A percentile compares a stretch with the other conserved stretches of the same genome.
These are phyloP conservation scores for Pleurostoma richardsiae DNA, from an alignment of 2,329 filamentous ascomycete genomes.

Conservation along the genomic window DNA sequence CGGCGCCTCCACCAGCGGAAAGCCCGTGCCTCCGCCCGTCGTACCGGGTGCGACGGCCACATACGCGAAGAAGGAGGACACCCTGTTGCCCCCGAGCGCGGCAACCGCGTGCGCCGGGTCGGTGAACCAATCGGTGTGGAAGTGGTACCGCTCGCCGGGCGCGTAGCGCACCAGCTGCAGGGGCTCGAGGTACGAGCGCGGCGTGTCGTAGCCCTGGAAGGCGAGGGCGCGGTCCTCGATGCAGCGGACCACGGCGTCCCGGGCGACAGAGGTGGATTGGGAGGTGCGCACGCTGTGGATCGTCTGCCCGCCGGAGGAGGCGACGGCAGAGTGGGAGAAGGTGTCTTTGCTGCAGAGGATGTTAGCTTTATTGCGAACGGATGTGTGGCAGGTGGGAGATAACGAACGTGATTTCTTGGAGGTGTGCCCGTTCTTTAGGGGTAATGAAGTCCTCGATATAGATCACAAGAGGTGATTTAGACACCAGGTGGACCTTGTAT, in stretches of 20 bases:
- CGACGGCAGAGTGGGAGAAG: conserved; percentile 28
- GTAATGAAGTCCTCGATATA: conserved; percentile 32
- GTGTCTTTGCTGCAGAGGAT: conserved; percentile 22
- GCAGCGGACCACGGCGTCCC: conserved; percentile 27
- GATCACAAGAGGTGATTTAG: conserved; percentile 30
- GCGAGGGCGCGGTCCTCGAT: conserved; percentile 30
- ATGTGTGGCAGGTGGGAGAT: not conserved
- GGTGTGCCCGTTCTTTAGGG: conserved; percentile 25
- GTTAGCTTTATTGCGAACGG: not conserved
- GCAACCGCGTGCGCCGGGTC: conserved; percentile 22
- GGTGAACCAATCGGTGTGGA: conserved; percentile 36
- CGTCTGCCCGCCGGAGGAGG: conserved; percentile 19
- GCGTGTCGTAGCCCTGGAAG: conserved; percentile 30
- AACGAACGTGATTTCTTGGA: conserved; percentile 25
- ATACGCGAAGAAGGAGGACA: conserved; percentile 34
- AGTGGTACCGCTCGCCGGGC: conserved; percentile 29
- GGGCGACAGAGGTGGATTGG: conserved; percentile 28
- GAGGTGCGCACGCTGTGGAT: conserved; percentile 24
- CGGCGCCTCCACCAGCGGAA: conserved; percentile 28
- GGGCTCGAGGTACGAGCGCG: conserved; percentile 26
- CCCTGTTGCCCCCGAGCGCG: conserved; percentile 27
- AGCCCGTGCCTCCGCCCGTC: conserved; percentile 33
- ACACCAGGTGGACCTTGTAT: conserved; percentile 25
- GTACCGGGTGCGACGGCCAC: conserved; percentile 27
- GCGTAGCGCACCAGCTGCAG: conserved; percentile 33